Conservation (phyloP, 768 basidiomycete species). For the Chalciporus pseudorubinellus region DNA sequence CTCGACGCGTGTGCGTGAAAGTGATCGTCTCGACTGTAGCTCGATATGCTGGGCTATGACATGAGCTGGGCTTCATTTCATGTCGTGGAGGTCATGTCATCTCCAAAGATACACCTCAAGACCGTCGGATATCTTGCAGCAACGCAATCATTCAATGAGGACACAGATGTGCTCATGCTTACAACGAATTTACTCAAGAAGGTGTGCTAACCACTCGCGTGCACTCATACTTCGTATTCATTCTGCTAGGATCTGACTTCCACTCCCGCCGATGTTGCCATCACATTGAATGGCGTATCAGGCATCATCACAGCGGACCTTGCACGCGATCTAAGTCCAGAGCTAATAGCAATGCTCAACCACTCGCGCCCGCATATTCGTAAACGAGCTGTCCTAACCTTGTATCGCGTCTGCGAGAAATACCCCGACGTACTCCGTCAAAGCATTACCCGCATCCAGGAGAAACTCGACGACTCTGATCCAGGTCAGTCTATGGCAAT, state of each 20-base stretch:
- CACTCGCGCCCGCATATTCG: constrained; percentile 88
- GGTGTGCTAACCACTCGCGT: constrained; percentile 42
- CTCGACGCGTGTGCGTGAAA: neutral
- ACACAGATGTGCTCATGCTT: constrained; percentile 96
- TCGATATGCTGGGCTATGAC: constrained; percentile 96
- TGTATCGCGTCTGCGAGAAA: constrained; percentile 77
- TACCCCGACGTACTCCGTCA: constrained; percentile 76
- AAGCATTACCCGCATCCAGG: constrained; percentile 68
- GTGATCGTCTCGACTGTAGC: constrained; percentile 44
- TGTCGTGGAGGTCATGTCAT: constrained; percentile 98
- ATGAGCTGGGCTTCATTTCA: constrained; percentile 97
- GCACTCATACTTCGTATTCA: constrained; percentile 7
- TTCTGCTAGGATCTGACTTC: constrained; percentile 71
- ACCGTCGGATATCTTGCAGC: constrained; percentile 95
- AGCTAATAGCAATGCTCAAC: constrained; percentile 81
- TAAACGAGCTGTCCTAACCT: constrained; percentile 82
- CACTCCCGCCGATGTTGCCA: constrained; percentile 67
- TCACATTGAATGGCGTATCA: constrained; percentile 79
- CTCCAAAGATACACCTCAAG: constrained; percentile 87
- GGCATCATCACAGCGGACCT: constrained; percentile 84
- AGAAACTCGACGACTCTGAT: constrained; percentile 79
- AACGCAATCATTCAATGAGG: constrained; percentile 83
- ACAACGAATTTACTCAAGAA: constrained; percentile 96
- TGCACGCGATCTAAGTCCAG: constrained; percentile 85
- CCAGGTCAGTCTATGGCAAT: constrained; percentile 41